phyloP scores from a whole-genome alignment of 2,329 filamentous ascomycete genomes.

The Botrytis hyacinthi region DNA sequence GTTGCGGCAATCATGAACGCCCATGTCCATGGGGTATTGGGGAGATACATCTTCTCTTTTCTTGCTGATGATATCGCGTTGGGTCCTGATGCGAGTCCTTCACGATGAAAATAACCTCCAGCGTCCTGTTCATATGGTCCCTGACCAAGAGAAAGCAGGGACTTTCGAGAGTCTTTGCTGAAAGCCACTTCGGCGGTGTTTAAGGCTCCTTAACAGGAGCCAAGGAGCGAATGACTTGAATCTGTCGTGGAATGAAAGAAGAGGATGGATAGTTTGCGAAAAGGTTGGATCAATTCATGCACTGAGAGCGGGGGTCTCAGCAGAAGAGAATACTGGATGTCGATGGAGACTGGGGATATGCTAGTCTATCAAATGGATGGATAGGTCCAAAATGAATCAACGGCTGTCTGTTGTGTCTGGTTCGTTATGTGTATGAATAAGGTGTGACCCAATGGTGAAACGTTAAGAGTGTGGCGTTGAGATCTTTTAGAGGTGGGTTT shows the following conservation, averaged over 20 bases:
- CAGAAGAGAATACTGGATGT: slow-evolving; percentile 1
- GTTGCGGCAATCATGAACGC: slow-evolving; percentile 73
- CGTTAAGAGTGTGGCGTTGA: slow-evolving; percentile 19
- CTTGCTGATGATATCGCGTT: slow-evolving; percentile 20
- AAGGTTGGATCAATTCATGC: slow-evolving; percentile 10
- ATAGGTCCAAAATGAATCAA: background rate
- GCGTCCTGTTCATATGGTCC: slow-evolving; percentile 38
- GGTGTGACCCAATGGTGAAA: slow-evolving; percentile 19
- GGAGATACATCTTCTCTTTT: slow-evolving; percentile 59
- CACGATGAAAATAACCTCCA: slow-evolving; percentile 39
- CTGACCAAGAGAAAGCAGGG: slow-evolving; percentile 44
- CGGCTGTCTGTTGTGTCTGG: slow-evolving; percentile 7
- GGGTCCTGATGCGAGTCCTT: slow-evolving; percentile 33
- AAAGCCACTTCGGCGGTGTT: slow-evolving; percentile 47
- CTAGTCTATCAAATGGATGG: slow-evolving; percentile 4
- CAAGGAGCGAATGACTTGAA: slow-evolving; percentile 19
- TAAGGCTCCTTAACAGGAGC: slow-evolving; percentile 34
- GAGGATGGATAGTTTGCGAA: background rate
- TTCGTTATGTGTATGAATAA: slow-evolving; percentile 2
- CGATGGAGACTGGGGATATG: slow-evolving; percentile 5
- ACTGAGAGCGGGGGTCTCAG: slow-evolving; percentile 3
- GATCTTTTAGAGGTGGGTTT: slow-evolving; percentile 16
- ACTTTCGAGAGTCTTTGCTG: slow-evolving; percentile 47
- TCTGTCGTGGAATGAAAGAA: background rate
- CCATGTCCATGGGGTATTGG: slow-evolving; percentile 85